phyloP scores from a whole-genome alignment of 2,329 filamentous ascomycete genomes.

The Xylaria polymorpha region DNA sequence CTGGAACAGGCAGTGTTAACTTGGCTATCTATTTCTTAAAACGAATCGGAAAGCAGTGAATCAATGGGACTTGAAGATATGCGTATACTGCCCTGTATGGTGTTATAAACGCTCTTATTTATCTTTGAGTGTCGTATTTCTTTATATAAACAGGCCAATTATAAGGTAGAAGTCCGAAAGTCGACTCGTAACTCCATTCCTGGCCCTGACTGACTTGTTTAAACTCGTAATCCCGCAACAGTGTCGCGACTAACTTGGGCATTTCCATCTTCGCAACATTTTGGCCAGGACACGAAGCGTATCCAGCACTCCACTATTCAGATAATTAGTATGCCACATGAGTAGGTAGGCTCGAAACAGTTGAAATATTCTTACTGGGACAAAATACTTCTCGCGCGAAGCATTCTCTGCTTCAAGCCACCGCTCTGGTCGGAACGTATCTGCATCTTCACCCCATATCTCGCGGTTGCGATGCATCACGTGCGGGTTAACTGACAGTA shows the following conservation, averaged over 20 bases:
- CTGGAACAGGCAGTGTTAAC: background rate
- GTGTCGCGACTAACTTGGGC: slow-evolving; percentile 38
- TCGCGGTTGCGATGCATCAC: slow-evolving; percentile 26
- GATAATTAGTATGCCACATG: background rate
- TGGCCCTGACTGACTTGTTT: slow-evolving; percentile 34
- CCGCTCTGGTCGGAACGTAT: slow-evolving; percentile 27
- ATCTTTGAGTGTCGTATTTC: slow-evolving; percentile 13
- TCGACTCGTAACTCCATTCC: slow-evolving; percentile 38
- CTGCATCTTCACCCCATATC: slow-evolving; percentile 28
- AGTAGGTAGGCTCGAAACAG: background rate
- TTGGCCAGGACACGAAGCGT: slow-evolving; percentile 36
- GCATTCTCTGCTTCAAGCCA: slow-evolving; percentile 27
- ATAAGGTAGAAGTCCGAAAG: slow-evolving; percentile 34
- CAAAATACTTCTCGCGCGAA: slow-evolving; percentile 21
- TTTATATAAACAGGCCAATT: slow-evolving; percentile 36
- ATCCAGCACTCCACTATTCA: slow-evolving; percentile 21
- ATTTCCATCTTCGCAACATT: slow-evolving; percentile 39
- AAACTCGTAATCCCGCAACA: slow-evolving; percentile 39
- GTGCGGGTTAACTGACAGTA: slow-evolving; percentile 28
- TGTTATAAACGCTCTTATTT: background rate
- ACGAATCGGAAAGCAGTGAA: too few relatives aligned
- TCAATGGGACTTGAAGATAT: background rate
- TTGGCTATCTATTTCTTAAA: too few relatives aligned
- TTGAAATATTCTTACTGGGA: slow-evolving; percentile 14
- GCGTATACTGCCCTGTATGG: background rate